Base-by-base conservation (phyloP, 2,329 filamentous ascomycete species). In the Periconia digitata region DNA sequence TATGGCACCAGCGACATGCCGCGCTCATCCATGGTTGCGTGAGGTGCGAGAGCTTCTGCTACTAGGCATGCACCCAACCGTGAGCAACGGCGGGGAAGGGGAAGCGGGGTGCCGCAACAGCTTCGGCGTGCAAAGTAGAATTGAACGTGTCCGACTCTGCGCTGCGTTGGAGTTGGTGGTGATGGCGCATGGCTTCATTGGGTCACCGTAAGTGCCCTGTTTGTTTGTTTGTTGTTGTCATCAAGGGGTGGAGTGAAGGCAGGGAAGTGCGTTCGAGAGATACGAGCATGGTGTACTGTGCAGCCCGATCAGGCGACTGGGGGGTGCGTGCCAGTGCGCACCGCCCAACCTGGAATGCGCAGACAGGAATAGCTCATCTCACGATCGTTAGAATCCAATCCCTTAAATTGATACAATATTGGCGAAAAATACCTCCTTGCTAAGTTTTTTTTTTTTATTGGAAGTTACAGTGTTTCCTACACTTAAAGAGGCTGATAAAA, bases 1-100 rank as follows among this genome's bases (percentile, higher is more conserved):
- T 91, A 92, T 3, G 89, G 89, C 55, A 94, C 85, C 62, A 94
- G 77, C 58, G 88, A 91, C 79, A 84, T 45, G 58, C 56, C 64
- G 56, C 60, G 61, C 27, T 65, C 64, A 27, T 66, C 63, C 62
- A 69, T 67, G 34, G 46, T 43, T 44, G 38, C 27, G 29, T 13
- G 27, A 10, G 27, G 10, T 10, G 12, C 8, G 10, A 3, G 27
- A 32, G 27, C 27, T 15, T 12, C 12, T 6, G 24, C 12, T 10
- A 32, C n/a, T 3, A 32, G 27, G 10, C 3, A 32, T 32, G 27
- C 27, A 15, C 10, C 10, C 27, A 15, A 13, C 27, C 27, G 27
- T 15, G 27, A 13, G 27, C 8, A 32, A 10, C 27, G 12, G 27
- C n/a, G 27, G 27, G 24, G 24, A 15, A 15, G 27, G 12, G 12